These are phyloP conservation scores for Metschnikowia shivogae DNA, from an alignment of 805 yeast species.

Conservation along the genomic window DNA sequence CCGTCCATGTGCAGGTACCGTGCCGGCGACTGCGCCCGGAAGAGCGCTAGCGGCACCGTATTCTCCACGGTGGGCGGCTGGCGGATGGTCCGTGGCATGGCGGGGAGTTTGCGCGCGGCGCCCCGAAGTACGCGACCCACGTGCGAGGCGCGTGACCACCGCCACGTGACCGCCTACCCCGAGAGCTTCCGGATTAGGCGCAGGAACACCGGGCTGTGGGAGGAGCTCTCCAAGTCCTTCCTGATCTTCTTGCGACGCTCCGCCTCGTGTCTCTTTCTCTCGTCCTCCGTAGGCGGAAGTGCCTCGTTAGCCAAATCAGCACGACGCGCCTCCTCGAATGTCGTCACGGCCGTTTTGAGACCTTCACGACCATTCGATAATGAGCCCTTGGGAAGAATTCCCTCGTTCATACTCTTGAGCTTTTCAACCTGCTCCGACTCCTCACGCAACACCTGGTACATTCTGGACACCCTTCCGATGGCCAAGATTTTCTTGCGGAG, in stretches of 20 bases:
- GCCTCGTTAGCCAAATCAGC: constrained; percentile 84
- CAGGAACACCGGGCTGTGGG: constrained; percentile 35
- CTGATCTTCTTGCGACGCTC: constrained; percentile 44
- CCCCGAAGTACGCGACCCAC: no score
- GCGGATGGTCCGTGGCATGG: constrained; percentile 13
- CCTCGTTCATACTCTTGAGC: constrained; percentile 67
- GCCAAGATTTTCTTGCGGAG: constrained; percentile 87
- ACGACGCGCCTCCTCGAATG: constrained; percentile 78
- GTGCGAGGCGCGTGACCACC: no score
- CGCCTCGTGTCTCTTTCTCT: constrained; percentile 42
- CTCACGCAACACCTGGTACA: constrained; percentile 84
- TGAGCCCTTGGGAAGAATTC: constrained; percentile 82
- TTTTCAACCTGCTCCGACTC: constrained; percentile 84
- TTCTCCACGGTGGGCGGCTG: constrained; percentile 39
- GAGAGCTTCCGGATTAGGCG: constrained; percentile 37
- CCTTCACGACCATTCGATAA: constrained; percentile 81
- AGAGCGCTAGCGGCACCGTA: constrained; percentile 31
- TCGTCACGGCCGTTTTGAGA: constrained; percentile 58
- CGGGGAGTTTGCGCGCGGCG: constrained; percentile 1
- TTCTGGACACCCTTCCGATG: constrained; percentile 91
- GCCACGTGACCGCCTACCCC: constrained; percentile 2
- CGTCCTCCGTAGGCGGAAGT: constrained; percentile 75
- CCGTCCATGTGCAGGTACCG: constrained; percentile 31
- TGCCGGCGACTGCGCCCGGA: constrained; percentile 38
- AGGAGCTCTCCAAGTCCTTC: constrained; percentile 29